Evolutionary conservation across 352 stramenopile genomes (phyloP).

Genomic region (Phytophthora lateralis): DNA sequence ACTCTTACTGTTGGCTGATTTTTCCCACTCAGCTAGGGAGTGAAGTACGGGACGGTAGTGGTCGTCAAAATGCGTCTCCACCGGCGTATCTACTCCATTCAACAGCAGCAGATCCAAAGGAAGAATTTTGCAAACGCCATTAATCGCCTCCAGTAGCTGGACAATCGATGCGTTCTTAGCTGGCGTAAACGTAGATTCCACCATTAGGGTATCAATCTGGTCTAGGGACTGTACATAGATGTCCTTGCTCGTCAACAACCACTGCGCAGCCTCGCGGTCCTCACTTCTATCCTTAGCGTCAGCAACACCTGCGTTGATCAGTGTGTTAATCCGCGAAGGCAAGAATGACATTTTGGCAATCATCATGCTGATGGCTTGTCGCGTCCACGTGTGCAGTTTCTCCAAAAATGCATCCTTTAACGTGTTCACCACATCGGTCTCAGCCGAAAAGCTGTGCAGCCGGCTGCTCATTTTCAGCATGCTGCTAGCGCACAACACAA

Average conservation of each 20-base stretch:
- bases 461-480: conserved; percentile 53
- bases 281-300: conserved; percentile 21
- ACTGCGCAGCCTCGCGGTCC: conserved; percentile 31
- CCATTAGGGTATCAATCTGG: conserved; percentile 36
- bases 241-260: conserved; percentile 39
- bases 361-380: conserved; percentile 36
- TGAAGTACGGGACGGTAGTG: conserved; percentile 54
- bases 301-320: conserved; percentile 32
- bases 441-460: conserved; percentile 36
- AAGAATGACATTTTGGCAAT: conserved; percentile 41
- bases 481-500: conserved; percentile 45
- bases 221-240: conserved; percentile 42
- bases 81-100: conserved; percentile 16
- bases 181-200: conserved; percentile 23
- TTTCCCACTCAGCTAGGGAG: conserved; percentile 37
- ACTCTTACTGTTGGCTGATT: conserved; percentile 20
- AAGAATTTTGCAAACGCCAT: conserved; percentile 47
- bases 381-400: conserved; percentile 46
- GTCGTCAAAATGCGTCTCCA: conserved; percentile 51
- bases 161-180: conserved; percentile 30
- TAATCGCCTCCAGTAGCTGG: conserved; percentile 48
- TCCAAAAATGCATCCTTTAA: conserved; percentile 41
- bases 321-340: conserved; percentile 35
- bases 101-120: conserved; percentile 32
- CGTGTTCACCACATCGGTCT: conserved; percentile 22